Evolutionary conservation across 2,329 filamentous ascomycete species (phyloP).

Genomic region (Alternaria angustiovoidea): DNA sequence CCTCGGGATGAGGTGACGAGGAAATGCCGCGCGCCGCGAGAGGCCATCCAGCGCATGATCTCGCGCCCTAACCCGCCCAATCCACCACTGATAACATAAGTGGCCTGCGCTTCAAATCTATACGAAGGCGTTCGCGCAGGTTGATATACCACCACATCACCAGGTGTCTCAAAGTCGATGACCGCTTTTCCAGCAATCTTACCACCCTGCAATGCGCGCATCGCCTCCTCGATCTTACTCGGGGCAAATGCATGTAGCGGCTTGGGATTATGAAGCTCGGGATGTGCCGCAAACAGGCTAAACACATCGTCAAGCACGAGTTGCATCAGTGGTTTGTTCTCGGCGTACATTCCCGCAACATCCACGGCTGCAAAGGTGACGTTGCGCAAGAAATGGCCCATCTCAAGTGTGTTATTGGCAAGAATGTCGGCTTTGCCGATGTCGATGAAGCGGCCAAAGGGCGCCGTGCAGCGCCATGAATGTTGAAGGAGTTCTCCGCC

Average conservation of each 20-base stretch:
- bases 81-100: constrained; percentile 41
- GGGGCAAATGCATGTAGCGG: constrained; percentile 13
- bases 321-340: constrained; percentile 16
- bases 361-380: constrained; percentile 16
- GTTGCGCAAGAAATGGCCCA: constrained; percentile 22
- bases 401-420: constrained; percentile 19
- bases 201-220: constrained; percentile 37
- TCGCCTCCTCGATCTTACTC: constrained; percentile 17
- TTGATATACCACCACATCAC: constrained; percentile 24
- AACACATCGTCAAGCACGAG: constrained; percentile 11
- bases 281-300: constrained; percentile 7
- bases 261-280: neutral
- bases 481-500: constrained; percentile 34
- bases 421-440: constrained; percentile 31
- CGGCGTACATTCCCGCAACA: constrained; percentile 2
- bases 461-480: constrained; percentile 38
- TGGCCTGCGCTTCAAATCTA: constrained; percentile 9
- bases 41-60: constrained; percentile 37
- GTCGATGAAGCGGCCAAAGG: constrained; percentile 43
- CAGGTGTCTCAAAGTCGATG: constrained; percentile 28
- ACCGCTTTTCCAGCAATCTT: constrained; percentile 53
- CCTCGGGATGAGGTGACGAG: constrained; percentile 32
- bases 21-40: constrained; percentile 34
- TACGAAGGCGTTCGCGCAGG: constrained; percentile 8
- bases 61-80: constrained; percentile 39